Evolutionary conservation across 1,284 basidiomycete genomes (phyloP), one percentile per base, ranked within the genome.

Genomic region (Lentinus polychrous): DNA sequence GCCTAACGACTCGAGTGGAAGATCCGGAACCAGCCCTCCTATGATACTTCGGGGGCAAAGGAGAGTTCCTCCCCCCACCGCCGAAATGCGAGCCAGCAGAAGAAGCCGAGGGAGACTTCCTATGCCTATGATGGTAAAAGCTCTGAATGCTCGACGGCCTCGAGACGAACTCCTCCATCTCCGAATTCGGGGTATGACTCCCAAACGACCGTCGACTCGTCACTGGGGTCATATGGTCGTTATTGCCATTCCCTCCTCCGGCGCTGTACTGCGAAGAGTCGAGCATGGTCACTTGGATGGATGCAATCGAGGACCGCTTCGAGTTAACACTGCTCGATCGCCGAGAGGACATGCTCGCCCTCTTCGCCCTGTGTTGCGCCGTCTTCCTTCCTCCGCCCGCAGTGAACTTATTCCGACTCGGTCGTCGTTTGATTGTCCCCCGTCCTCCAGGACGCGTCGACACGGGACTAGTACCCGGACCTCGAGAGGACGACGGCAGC

Each of bases 301-400:
- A 87, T 24, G 81, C 72, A 11, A 77, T 73, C 8, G 85, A 88
- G 0, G 85, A 88, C 39, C 86, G 71, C 36, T 81, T 71, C 8
- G 87, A 91, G 57, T 89, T 89, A 52, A 88, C 84, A 56, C 87
- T 90, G 59, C 86, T 90, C 8, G 86, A 90, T 24, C 87, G 76
- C 42, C 82, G 75, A 34, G 86, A 89, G 0, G 86, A 86, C 24
- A 78, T 67, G 0, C 83, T 85, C 0, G 76, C 75, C 11, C 83
- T 74, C 48, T 84, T 82, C 6, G 70, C 63, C 34, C 81, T 75
- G 48, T 80, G 73, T 8, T 18, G 17, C 20, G 39, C 14, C 20
- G 53, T 56, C 7, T 55, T 48, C 46, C 60, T 60, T 50, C 57
- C 48, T 23, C 60, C 57, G 6, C 17, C 46, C n/a, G 57, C 46